Evolutionary conservation across 192 early-diverging fungal genomes (phyloP).

Genomic region (Coemansia biformis): DNA sequence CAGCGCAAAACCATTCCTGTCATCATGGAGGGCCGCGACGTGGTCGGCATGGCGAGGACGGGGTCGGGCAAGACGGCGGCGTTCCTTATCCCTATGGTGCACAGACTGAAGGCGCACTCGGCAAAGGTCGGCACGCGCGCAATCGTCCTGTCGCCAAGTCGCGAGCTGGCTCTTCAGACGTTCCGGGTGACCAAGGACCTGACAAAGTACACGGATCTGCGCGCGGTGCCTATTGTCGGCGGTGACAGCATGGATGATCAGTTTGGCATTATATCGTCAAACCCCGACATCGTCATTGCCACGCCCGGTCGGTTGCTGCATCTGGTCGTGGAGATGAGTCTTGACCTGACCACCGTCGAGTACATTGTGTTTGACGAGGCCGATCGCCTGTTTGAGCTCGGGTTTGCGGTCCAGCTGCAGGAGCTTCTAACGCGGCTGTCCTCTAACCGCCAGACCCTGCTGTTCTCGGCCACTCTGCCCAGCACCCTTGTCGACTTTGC

Average conservation of each 20-base stretch:
- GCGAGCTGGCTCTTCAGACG: conserved; percentile 96
- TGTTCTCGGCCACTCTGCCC: conserved; percentile 96
- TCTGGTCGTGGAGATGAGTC: conserved; percentile 79
- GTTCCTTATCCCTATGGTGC: conserved; percentile 89
- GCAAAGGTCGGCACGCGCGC: conserved; percentile 78
- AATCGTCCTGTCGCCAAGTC: conserved; percentile 86
- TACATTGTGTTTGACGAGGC: conserved; percentile 99
- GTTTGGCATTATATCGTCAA: conserved; percentile 84
- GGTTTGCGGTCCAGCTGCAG: conserved; percentile 90
- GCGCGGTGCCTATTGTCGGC: conserved; percentile 85
- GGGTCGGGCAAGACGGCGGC: conserved; percentile 98
- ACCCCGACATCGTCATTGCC: conserved; percentile 89
- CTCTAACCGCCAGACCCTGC: conserved; percentile 76
- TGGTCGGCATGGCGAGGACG: conserved; percentile 97
- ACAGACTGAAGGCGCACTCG: conserved; percentile 81
- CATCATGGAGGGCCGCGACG: conserved; percentile 84
- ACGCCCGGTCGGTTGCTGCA: conserved; percentile 82
- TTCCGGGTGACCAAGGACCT: conserved; percentile 91
- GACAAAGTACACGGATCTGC: conserved; percentile 86
- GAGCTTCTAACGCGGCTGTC: conserved; percentile 86
- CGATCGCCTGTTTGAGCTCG: conserved; percentile 97
- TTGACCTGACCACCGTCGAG: conserved; percentile 83
- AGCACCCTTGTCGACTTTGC: conserved; percentile 93
- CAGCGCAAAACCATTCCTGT: conserved; percentile 93
- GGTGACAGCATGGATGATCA: conserved; percentile 97